These are phyloP conservation scores for Lentinula aciculospora DNA, from an alignment of 768 basidiomycete genomes.

Conservation along the genomic window DNA sequence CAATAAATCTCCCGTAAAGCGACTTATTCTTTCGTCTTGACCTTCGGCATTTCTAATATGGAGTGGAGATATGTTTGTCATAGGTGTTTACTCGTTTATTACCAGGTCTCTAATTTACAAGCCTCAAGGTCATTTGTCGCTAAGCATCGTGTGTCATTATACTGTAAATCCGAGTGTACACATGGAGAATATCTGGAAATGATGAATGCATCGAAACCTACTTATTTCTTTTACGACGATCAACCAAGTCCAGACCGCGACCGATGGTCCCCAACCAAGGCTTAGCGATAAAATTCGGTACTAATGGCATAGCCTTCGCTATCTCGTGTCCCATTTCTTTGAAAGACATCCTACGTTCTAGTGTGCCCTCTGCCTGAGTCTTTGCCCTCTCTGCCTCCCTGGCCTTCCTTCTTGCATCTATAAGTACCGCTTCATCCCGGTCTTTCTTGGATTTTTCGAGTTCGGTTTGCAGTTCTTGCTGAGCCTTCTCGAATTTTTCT, in stretches of 20 bases:
- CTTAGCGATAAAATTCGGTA: not conserved
- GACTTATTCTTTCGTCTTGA: no score
- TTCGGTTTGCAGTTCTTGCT: conserved; percentile 19
- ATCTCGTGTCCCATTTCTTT: not conserved
- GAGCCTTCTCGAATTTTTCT: conserved; percentile 20
- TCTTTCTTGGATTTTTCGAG: conserved; percentile 17
- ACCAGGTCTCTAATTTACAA: no score
- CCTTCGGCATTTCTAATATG: no score
- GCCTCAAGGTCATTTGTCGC: no score
- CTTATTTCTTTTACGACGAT: not conserved
- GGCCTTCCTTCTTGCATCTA: not conserved
- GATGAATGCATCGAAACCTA: no score
- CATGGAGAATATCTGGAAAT: no score
- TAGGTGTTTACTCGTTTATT: no score
- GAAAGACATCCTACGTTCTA: not conserved
- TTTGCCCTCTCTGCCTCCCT: not conserved
- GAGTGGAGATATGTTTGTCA: no score
- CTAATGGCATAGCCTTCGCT: not conserved
- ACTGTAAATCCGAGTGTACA: no score
- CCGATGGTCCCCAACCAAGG: not conserved
- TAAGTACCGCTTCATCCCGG: conserved; percentile 18
- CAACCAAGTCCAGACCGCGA: not conserved
- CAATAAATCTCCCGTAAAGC: no score
- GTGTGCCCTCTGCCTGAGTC: not conserved
- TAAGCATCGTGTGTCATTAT: no score